A percentile compares a stretch with the other conserved stretches of the same genome.
phyloP scores from a whole-genome alignment of 495 filamentous ascomycete species.

The Thermochaetoides thermophila region DNA sequence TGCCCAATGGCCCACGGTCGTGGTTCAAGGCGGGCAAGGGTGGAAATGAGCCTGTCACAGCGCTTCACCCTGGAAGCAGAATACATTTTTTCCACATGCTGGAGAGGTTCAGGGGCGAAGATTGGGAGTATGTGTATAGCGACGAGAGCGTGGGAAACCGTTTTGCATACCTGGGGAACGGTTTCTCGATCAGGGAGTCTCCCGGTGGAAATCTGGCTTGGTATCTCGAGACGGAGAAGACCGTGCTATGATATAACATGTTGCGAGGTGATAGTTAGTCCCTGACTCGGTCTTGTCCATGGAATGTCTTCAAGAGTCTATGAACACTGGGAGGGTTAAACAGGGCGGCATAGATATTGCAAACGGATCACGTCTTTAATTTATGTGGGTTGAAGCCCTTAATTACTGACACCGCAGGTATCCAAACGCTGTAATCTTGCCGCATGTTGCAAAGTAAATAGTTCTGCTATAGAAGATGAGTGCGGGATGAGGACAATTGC shows the following conservation, averaged over 20 bases:
- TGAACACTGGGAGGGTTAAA: no score
- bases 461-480: no score
- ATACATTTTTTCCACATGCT: conserved; percentile 41
- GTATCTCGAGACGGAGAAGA: conserved; percentile 24
- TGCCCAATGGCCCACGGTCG: conserved; percentile 22
- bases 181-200: conserved; percentile 30
- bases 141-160: conserved; percentile 33
- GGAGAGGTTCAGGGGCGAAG: conserved; percentile 30
- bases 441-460: no score
- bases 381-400: no score
- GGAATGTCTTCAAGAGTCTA: no score
- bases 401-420: no score
- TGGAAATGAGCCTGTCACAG: conserved; percentile 33
- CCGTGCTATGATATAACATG: not conserved
- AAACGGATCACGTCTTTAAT: no score
- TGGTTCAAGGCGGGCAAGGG: conserved; percentile 35
- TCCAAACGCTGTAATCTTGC: no score
- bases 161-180: conserved; percentile 25
- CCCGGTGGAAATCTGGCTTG: conserved; percentile 24
- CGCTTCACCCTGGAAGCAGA: conserved; percentile 34
- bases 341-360: no score
- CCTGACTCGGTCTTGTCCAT: no score
- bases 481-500: no score
- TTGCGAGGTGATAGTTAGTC: not conserved
- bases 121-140: conserved; percentile 34